Percentiles rank a stretch among this genome's conserved stretches.
Conservation (phyloP, 2,329 filamentous ascomycete species). For the Trichoderma breve region DNA sequence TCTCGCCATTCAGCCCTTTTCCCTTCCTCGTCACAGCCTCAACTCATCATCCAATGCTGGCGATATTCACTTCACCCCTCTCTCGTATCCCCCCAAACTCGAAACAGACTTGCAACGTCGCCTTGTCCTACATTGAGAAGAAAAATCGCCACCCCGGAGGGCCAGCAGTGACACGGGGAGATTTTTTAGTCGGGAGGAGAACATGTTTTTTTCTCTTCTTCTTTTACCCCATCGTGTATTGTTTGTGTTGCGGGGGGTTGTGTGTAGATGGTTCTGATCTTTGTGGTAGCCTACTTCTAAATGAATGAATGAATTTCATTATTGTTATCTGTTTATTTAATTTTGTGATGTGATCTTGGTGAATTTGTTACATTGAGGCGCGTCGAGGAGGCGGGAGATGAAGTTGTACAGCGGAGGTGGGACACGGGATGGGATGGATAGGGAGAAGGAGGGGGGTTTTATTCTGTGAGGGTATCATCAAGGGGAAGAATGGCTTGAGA, state of each 20-base stretch:
- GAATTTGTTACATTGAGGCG: background rate
- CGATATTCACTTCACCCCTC: background rate
- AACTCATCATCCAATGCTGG: background rate
- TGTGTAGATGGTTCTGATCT: background rate
- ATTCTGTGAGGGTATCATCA: background rate
- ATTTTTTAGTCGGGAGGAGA: background rate
- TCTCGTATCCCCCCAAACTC: constrained; percentile 11
- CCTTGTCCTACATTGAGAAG: constrained; percentile 3
- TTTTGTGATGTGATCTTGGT: background rate
- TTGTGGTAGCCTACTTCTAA: background rate
- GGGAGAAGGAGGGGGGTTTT: background rate
- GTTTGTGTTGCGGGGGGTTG: background rate
- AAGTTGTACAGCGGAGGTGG: constrained; percentile 17
- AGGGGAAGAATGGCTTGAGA: background rate
- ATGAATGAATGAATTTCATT: background rate
- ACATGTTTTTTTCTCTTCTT: background rate
- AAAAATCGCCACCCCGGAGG: background rate
- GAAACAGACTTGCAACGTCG: constrained; percentile 19
- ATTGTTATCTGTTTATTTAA: background rate
- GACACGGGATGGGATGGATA: background rate
- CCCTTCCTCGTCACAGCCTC: background rate
- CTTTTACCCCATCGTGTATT: background rate
- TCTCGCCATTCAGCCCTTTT: background rate
- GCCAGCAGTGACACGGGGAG: background rate
- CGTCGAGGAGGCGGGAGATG: background rate